Conservation (phyloP, 371 early-diverging fungal genomes). For the Mortierella sp. region DNA sequence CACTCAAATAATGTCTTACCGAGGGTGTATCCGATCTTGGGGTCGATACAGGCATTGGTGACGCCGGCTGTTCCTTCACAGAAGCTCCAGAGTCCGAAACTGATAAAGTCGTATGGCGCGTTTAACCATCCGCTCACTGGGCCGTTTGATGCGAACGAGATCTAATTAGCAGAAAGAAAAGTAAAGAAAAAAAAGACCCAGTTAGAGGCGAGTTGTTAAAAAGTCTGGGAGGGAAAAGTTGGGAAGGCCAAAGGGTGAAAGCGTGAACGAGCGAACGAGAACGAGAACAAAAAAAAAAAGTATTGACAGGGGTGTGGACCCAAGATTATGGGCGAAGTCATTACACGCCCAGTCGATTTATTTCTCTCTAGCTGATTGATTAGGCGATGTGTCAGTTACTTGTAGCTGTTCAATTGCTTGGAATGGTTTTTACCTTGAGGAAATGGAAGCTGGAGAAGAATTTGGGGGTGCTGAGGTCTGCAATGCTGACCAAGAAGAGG, state of each 20-base stretch:
- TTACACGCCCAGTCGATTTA: too few relatives aligned
- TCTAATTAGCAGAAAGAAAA: not conserved
- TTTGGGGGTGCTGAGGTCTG: conserved; percentile 19
- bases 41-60: conserved; percentile 22
- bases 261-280: too few relatives aligned
- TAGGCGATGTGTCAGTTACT: not conserved
- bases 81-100: conserved; percentile 43
- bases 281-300: not conserved
- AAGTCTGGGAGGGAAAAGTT: too few relatives aligned
- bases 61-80: conserved; percentile 32
- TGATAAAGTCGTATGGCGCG: conserved; percentile 23
- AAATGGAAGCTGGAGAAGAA: conserved; percentile 44
- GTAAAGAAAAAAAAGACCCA: not conserved
- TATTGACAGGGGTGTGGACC: not conserved
- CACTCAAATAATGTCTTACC: too few relatives aligned
- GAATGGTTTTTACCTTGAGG: conserved; percentile 29
- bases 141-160: conserved; percentile 21
- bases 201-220: not conserved
- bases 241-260: too few relatives aligned
- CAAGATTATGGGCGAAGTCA: not conserved
- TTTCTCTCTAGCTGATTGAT: not conserved
- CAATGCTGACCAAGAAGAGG: conserved; percentile 46
- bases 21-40: conserved; percentile 29
- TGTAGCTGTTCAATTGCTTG: not conserved
- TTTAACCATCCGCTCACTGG: conserved; percentile 36